phyloP scores from a whole-genome alignment of 108 stramenopile species.

The Fistulifera pelliculosa region DNA sequence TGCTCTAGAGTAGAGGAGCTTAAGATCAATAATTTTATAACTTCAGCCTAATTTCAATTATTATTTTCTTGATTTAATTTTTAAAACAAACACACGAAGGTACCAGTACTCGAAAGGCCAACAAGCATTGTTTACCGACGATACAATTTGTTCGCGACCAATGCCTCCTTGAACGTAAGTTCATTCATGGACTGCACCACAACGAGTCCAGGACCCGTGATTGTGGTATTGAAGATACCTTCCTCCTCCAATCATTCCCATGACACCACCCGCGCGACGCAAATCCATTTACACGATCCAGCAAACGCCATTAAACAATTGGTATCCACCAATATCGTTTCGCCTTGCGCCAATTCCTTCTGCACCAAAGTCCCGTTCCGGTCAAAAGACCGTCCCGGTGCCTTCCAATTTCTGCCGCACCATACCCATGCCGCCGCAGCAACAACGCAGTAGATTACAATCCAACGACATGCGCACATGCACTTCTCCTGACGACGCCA shows the following conservation, averaged over 20 bases:
- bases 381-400: conserved; percentile 57
- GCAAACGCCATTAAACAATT: conserved; percentile 70
- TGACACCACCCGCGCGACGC: conserved; percentile 46
- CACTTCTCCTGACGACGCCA: conserved; percentile 42
- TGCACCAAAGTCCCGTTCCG: conserved; percentile 66
- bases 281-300: conserved; percentile 56
- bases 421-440: conserved; percentile 44
- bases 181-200: conserved; percentile 62
- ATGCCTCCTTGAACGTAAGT: conserved; percentile 13
- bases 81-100: too few relatives aligned
- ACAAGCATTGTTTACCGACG: too few relatives aligned
- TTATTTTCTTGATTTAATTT: too few relatives aligned
- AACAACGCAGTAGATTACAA: conserved; percentile 36
- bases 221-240: conserved; percentile 75
- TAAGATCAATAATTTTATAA: too few relatives aligned
- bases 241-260: conserved; percentile 84
- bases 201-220: conserved; percentile 77
- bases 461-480: conserved; percentile 26
- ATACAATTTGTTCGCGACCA: conserved; percentile 38
- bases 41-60: too few relatives aligned
- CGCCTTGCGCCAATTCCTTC: conserved; percentile 44
- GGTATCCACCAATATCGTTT: conserved; percentile 64
- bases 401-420: conserved; percentile 44
- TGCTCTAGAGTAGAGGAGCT: too few relatives aligned
- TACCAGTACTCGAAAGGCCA: too few relatives aligned